Percentiles rank a stretch among this genome's conserved stretches.
phyloP scores from a whole-genome alignment of 1,284 basidiomycete species.

The Hymenochaete sp. region DNA sequence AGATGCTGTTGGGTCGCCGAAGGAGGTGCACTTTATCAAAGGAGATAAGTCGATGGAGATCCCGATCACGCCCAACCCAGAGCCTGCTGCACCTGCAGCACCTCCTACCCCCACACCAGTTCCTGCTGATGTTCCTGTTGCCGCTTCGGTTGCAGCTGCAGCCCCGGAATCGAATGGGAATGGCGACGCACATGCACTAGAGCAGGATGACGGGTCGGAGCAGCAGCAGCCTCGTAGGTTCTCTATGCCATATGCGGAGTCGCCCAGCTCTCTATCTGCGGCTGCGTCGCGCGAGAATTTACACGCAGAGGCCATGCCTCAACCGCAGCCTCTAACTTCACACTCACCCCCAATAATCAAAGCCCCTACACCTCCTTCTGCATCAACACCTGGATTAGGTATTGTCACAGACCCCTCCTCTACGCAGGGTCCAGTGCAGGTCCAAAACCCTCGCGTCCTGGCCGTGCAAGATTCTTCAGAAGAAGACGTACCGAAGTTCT shows the following conservation, averaged over 20 bases:
- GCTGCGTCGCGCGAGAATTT: slow-evolving; percentile 7
- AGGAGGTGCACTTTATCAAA: slow-evolving; percentile 14
- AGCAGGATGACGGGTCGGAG: background rate
- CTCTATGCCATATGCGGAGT: slow-evolving; percentile 16
- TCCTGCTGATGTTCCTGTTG: slow-evolving; percentile 3
- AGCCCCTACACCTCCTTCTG: no score
- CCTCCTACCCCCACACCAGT: slow-evolving; percentile 3
- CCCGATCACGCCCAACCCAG: slow-evolving; percentile 16
- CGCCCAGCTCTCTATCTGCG: slow-evolving; percentile 11
- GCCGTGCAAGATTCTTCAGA: background rate
- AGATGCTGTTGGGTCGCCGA: no score
- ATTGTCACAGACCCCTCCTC: no score
- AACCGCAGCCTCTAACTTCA: no score
- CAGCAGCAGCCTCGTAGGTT: slow-evolving; percentile 3
- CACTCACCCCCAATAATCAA: no score
- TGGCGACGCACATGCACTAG: slow-evolving; percentile 13
- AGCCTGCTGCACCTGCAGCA: slow-evolving; percentile 12
- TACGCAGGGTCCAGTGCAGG: background rate
- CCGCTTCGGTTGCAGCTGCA: slow-evolving; percentile 1
- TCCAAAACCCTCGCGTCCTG: background rate
- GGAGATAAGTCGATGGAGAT: slow-evolving; percentile 15
- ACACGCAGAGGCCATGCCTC: no score
- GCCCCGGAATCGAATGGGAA: slow-evolving; percentile 9
- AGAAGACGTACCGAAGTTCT: slow-evolving; percentile 9
- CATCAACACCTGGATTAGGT: no score